These are phyloP conservation scores for Entelexis paramagnoliae DNA, from an alignment of 1,139 yeast genomes.

Conservation along the genomic window DNA sequence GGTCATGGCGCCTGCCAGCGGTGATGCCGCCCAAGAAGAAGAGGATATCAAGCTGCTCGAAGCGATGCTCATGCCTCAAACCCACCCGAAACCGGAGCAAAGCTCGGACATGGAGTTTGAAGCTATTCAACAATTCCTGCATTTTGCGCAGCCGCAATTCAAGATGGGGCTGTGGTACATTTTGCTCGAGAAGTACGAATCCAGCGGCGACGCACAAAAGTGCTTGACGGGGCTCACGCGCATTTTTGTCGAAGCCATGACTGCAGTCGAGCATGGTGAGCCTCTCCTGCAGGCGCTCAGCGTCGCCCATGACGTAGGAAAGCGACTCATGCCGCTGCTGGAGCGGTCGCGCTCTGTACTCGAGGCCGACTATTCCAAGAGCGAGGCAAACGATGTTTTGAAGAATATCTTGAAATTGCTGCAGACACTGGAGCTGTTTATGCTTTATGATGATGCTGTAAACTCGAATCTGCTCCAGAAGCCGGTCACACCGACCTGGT, in stretches of 20 bases:
- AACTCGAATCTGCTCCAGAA: conserved; percentile 28
- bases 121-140: conserved; percentile 52
- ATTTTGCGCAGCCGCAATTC: conserved; percentile 54
- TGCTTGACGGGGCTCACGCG: conserved; percentile 35
- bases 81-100: conserved; percentile 14
- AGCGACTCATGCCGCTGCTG: conserved; percentile 27
- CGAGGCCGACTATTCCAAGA: neutral
- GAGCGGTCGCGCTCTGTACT: conserved; percentile 6
- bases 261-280: conserved; percentile 31
- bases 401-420: conserved; percentile 31
- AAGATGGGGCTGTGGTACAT: conserved; percentile 68
- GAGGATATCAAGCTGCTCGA: conserved; percentile 39
- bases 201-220: conserved; percentile 32
- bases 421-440: conserved; percentile 36
- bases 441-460: conserved; percentile 36
- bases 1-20: conserved; percentile 32
- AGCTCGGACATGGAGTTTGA: conserved; percentile 32
- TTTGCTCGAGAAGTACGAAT: conserved; percentile 49
- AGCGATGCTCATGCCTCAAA: conserved; percentile 37
- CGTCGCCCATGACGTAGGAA: conserved; percentile 39
- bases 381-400: neutral
- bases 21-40: neutral
- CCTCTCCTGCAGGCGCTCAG: conserved; percentile 38
- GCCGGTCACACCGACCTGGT: conserved; percentile 32
- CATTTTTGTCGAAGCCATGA: conserved; percentile 49